These are phyloP conservation scores for Arthroderma uncinatum DNA, from an alignment of 2,329 filamentous ascomycete species.

Conservation along the genomic window DNA sequence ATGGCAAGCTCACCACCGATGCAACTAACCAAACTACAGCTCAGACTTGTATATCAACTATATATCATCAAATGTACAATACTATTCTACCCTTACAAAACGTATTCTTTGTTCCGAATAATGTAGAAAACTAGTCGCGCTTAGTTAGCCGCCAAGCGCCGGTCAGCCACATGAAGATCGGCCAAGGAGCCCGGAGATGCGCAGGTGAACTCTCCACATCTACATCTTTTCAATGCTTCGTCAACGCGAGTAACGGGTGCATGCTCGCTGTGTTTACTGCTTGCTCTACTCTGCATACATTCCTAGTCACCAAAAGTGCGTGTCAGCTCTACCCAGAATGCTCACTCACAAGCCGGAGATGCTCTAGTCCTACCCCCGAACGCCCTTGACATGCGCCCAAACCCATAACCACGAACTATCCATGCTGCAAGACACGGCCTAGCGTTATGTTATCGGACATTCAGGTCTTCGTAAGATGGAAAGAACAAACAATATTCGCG, in stretches of 20 bases:
- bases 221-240: neutral
- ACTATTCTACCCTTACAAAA: too few relatives aligned
- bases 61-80: neutral
- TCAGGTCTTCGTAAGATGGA: conserved; percentile 90
- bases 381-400: conserved; percentile 1
- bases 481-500: conserved; percentile 86
- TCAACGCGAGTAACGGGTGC: neutral
- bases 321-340: neutral
- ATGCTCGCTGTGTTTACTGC: neutral
- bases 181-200: neutral
- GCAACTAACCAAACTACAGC: neutral
- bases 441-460: conserved; percentile 53
- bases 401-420: conserved; percentile 4
- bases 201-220: neutral
- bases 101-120: neutral
- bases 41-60: neutral
- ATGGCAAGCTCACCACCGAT: neutral
- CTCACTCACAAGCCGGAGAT: neutral
- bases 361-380: neutral
- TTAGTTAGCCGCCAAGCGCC: conserved; percentile 1
- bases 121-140: neutral
- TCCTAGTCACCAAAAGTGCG: neutral
- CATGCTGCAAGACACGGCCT: conserved; percentile 4
- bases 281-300: neutral
- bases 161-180: conserved; percentile 3